phyloP scores from a whole-genome alignment of 169 alveolate species.

The Plasmodium gaboni region DNA sequence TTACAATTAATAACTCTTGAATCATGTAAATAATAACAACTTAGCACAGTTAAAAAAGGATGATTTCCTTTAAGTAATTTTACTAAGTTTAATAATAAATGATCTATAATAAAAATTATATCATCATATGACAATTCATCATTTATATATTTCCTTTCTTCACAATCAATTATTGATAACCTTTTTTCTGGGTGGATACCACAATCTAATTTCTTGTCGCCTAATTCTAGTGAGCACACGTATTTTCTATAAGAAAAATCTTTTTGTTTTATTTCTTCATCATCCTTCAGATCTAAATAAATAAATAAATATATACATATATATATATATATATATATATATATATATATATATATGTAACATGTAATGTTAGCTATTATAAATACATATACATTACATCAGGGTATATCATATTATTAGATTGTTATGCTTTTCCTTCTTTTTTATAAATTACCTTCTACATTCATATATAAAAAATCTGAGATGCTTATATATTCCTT shows the following conservation, averaged over 20 bases:
- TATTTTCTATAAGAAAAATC: conserved; percentile 43
- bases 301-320: not conserved
- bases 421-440: not conserved
- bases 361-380: too few species aligned
- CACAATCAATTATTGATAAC: conserved; percentile 64
- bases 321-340: not conserved
- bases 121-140: conserved; percentile 18
- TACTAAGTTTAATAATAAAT: conserved; percentile 30
- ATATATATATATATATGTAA: not conserved
- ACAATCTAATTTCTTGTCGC: conserved; percentile 46
- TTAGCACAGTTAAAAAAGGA: conserved; percentile 67
- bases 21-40: conserved; percentile 61
- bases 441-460: conserved; percentile 30
- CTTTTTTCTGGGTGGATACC: conserved; percentile 73
- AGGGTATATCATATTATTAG: not conserved
- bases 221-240: conserved; percentile 59
- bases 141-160: conserved; percentile 39
- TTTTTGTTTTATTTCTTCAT: conserved; percentile 33
- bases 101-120: conserved; percentile 41
- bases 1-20: conserved; percentile 49
- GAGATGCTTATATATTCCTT: conserved; percentile 17
- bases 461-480: conserved; percentile 31
- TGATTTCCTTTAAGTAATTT: conserved; percentile 49
- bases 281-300: conserved; percentile 30
- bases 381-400: too few species aligned